These are phyloP conservation scores for Jacaranda copaia DNA, from an alignment of 257 asterid species.

Conservation along the genomic window DNA sequence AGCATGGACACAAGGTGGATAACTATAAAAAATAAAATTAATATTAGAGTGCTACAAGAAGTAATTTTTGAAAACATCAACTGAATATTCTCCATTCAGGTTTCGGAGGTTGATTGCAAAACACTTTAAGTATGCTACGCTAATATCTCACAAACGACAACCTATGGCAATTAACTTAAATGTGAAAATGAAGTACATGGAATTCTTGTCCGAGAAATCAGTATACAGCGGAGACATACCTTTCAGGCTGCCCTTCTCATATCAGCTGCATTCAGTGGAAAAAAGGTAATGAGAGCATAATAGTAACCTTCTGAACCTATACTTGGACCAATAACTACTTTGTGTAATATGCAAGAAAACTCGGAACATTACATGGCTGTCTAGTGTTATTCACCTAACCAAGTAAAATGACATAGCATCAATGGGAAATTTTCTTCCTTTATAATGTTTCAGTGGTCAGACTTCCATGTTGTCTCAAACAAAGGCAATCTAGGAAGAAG, in stretches of 20 bases:
- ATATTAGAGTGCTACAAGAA: neutral
- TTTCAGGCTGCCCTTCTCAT: constrained; percentile 38
- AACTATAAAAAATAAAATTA: neutral
- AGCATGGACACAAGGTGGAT: neutral
- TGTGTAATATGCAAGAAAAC: constrained; percentile 69
- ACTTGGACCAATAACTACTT: constrained; percentile 29
- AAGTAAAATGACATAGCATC: constrained; percentile 61
- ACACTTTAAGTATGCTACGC: constrained; percentile 10
- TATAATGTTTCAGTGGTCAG: constrained; percentile 35
- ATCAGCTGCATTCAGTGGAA: constrained; percentile 34
- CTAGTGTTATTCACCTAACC: constrained; percentile 55
- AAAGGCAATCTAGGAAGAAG: constrained; percentile 3
- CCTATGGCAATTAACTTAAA: constrained; percentile 18
- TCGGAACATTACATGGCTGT: constrained; percentile 40
- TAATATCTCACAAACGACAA: constrained; percentile 21
- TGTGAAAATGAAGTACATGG: constrained; percentile 17
- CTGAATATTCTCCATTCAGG: neutral
- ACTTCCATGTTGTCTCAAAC: neutral
- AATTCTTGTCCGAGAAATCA: constrained; percentile 15
- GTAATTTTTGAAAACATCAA: neutral
- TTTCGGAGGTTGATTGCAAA: constrained; percentile 38
- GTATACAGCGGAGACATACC: constrained; percentile 43
- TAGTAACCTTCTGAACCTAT: neutral
- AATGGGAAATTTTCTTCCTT: constrained; percentile 24
- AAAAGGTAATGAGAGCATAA: constrained; percentile 29